These are phyloP conservation scores for Carpinus fangiana DNA, from an alignment of 306 rosid genomes.

Conservation along the genomic window DNA sequence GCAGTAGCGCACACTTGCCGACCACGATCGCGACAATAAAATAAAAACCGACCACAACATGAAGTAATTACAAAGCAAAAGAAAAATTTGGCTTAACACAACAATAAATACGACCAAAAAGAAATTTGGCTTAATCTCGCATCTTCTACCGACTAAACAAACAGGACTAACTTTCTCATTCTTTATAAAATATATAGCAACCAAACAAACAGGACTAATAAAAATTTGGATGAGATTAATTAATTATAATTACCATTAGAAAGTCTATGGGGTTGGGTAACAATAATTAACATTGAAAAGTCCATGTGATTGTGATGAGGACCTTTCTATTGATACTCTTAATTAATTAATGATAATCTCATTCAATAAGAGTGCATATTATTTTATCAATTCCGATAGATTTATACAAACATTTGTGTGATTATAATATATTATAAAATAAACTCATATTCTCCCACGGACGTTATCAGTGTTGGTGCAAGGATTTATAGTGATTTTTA, in stretches of 20 bases:
- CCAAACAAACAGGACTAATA: too few relatives aligned
- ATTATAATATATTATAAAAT: neutral
- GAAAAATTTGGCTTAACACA: too few relatives aligned
- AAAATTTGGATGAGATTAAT: neutral
- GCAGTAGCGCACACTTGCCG: neutral
- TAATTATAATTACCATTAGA: neutral
- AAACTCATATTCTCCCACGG: neutral
- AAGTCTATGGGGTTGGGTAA: neutral
- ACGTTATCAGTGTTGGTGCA: too few relatives aligned
- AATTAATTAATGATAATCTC: too few relatives aligned
- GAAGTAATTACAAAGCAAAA: neutral
- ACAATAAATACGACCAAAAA: too few relatives aligned
- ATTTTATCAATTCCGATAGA: neutral
- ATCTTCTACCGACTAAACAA: neutral
- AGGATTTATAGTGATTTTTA: too few relatives aligned
- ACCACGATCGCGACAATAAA: conserved; percentile 20
- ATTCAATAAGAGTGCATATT: too few relatives aligned
- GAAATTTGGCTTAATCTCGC: neutral
- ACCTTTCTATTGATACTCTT: neutral
- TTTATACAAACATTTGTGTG: neutral
- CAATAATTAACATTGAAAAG: neutral
- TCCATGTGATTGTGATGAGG: neutral
- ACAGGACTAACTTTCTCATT: too few relatives aligned
- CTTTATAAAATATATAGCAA: too few relatives aligned
- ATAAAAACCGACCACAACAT: conserved; percentile 10